Evolutionary conservation across 73 alveolate genomes (phyloP), one percentile per base, ranked within the genome.

Genomic region (Stentor roeselii): DNA sequence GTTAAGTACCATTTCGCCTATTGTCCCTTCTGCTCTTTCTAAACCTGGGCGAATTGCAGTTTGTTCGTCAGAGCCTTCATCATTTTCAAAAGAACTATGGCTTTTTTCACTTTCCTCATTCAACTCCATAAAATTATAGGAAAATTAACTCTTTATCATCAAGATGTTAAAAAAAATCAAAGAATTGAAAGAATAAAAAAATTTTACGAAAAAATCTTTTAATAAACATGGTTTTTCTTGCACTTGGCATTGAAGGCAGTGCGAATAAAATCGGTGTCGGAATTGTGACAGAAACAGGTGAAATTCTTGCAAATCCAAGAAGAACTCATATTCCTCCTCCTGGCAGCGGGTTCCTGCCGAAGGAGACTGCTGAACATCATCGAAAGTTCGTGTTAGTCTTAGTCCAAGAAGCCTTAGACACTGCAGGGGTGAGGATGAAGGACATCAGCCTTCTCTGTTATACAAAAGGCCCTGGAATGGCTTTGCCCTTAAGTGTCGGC

Each of bases 401-500:
- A 58, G 86, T 97, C 36, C 84, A 93, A 59, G 91, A 88, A 59
- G 99, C 99, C n/a, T 90, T 97, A 31, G 89, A 88, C 77, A 86
- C 86, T 82, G 95, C 99, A 4, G 89, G 93, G 14, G 87, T 96
- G 60, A 93, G 89, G 35, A 83, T 97, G n/a, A 90, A 93, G 36
- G 97, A 97, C 59, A 93, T 97, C 42, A 93, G 93, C 84, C 87
- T 96, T 74, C 89, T 96, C 80, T 92, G 98, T 42, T 97, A 97
- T 78, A 97, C 99, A 75, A 97, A 97, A 91, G 99, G 99, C 0
- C 99, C 99, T 41, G 99, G 99, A 60, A 97, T 97, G 99, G 99
- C 99, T 11, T 95, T 89, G 61, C 99, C 99, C 2, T 86, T 97
- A 39, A 80, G 95, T 21, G 99, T 97, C 4, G 99, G 99, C 3